Evolutionary conservation across 192 early-diverging fungal genomes (phyloP), one percentile per base, ranked within the genome.

Genomic region (Coemansia sp.): DNA sequence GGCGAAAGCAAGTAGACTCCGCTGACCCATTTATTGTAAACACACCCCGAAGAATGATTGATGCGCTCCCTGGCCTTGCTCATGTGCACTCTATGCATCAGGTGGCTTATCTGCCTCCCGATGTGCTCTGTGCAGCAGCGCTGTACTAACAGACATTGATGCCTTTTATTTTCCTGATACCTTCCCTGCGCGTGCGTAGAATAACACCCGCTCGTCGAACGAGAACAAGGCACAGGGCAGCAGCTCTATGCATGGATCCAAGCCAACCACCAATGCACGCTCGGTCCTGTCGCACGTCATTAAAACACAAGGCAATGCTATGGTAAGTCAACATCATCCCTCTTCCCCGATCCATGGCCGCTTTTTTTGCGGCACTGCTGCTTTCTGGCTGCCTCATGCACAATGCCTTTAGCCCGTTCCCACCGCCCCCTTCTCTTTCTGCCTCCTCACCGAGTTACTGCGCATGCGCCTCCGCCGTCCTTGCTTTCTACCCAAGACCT

Each of bases 331-430:
- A 18, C 18, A 36, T 34, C 33, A 8, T n/a, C 0, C 7, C 43
- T 45, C 43, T 9, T 31, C 2, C 2, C 24, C 11, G 50, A 24
- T 11, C 24, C 50, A 24, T 16, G 21, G 4, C 8, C 26, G 11
- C 23, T 9, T 16, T 18, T 20, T 24, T 23, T 50, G 46, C 18
- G 5, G 31, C 56, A 2, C 16, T 58, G 56, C 18, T 9, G 20
- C 56, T 21, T n/a, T 58, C 56, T 16, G 0, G 10, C n/a, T 11
- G 18, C 34, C n/a, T 36, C 56, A 20, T 58, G 56, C 56, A 58
- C 56, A 58, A 53, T 53, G 14, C 26, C 26, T 7, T 45, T 53
- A 26, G 51, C 51, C 51, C 51, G 26, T 28, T 53, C 51, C 51
- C 51, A 26, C 26, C 28, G 9, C 4, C 24, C 51, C 3, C 10